phyloP scores from a whole-genome alignment of 805 yeast genomes.

The Saccharomycopsis fibuligera region DNA sequence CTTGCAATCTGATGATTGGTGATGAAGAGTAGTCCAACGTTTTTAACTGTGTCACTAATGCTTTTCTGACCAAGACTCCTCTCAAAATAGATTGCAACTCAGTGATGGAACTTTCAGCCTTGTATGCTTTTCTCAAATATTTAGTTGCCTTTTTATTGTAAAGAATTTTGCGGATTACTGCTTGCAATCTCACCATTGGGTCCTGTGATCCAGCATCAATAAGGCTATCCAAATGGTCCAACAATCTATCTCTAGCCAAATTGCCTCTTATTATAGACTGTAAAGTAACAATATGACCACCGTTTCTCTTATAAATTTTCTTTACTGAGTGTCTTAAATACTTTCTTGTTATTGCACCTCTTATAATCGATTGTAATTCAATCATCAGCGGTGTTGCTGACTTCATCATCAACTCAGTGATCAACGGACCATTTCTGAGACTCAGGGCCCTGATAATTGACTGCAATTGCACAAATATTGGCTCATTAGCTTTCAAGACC shows the following conservation, averaged over 20 bases:
- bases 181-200: constrained; percentile 31
- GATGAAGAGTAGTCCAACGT: constrained; percentile 3
- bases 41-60: not conserved
- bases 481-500: constrained; percentile 51
- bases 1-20: constrained; percentile 3
- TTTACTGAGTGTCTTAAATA: constrained; percentile 27
- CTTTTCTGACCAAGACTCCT: constrained; percentile 23
- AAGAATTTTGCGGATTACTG: constrained; percentile 30
- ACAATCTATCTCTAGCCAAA: constrained; percentile 26
- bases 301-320: constrained; percentile 21
- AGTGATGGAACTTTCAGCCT: constrained; percentile 26
- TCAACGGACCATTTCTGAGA: constrained; percentile 20
- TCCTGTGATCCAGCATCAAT: constrained; percentile 20
- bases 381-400: constrained; percentile 4
- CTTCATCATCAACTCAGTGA: constrained; percentile 1
- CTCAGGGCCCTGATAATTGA: constrained; percentile 30
- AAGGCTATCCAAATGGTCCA: constrained; percentile 20
- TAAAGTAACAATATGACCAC: constrained; percentile 25
- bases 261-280: constrained; percentile 39
- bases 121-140: constrained; percentile 23
- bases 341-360: constrained; percentile 40
- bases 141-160: constrained; percentile 24
- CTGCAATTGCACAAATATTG: constrained; percentile 42
- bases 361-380: constrained; percentile 41
- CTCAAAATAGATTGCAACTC: constrained; percentile 37